Evolutionary conservation across 108 stramenopile species (phyloP).

Genomic region (Cyclotella choctawhatcheeana): DNA sequence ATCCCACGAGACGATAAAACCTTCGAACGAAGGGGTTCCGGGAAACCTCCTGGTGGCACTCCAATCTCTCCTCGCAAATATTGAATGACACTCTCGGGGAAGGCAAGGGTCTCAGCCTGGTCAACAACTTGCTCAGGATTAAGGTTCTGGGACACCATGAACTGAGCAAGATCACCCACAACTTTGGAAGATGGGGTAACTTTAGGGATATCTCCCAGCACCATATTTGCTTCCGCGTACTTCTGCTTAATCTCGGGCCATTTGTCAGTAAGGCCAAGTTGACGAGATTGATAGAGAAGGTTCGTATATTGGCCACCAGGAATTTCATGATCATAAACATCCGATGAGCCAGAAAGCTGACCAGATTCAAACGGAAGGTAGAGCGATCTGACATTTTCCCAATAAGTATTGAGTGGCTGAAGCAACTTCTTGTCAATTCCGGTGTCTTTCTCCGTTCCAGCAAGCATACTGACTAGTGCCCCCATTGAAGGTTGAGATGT

Average conservation of each 20-base stretch:
- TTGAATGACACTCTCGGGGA: slow-evolving; percentile 93
- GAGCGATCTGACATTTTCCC: slow-evolving; percentile 91
- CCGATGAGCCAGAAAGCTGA: slow-evolving; percentile 92
- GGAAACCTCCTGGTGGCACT: slow-evolving; percentile 74
- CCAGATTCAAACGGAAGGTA: slow-evolving; percentile 98
- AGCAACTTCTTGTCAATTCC: slow-evolving; percentile 79
- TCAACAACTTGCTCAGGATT: too few species aligned
- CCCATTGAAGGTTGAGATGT: slow-evolving; percentile 96
- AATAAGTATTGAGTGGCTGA: slow-evolving; percentile 88
- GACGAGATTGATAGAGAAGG: slow-evolving; percentile 91
- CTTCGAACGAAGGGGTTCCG: slow-evolving; percentile 78
- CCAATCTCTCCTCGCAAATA: slow-evolving; percentile 85
- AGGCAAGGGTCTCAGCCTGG: slow-evolving; percentile 87
- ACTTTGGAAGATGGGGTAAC: slow-evolving; percentile 97
- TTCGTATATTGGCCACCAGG: slow-evolving; percentile 96
- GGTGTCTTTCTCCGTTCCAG: slow-evolving; percentile 88
- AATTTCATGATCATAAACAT: slow-evolving; percentile 98
- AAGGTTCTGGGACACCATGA: slow-evolving; percentile 93
- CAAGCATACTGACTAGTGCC: slow-evolving; percentile 87
- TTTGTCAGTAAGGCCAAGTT: slow-evolving; percentile 91
- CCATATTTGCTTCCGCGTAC: slow-evolving; percentile 92
- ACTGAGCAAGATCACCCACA: slow-evolving; percentile 94
- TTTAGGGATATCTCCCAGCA: slow-evolving; percentile 98
- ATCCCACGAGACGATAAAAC: slow-evolving; percentile 45
- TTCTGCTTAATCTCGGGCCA: slow-evolving; percentile 92